Evolutionary conservation across 306 rosid species (phyloP), one percentile per base, ranked within the genome.

Genomic region (Lithocarpus polystachyus): DNA sequence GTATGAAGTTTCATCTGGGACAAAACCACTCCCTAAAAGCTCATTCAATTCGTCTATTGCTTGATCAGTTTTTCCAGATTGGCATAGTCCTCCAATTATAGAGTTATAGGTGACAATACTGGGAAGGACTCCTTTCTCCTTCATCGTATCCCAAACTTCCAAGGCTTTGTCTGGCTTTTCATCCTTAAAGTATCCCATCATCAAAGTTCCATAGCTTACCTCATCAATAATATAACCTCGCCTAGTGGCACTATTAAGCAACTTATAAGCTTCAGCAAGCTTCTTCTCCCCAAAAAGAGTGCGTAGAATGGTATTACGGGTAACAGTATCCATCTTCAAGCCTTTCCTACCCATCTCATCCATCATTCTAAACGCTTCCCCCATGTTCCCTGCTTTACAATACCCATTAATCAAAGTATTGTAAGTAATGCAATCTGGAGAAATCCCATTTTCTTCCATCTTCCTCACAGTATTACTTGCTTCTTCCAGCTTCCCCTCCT

Each of bases 201-300:
- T 91, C 57, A 92, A 86, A 78, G 93, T 91, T 80, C 97, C 99
- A 83, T 91, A 94, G 33, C 90, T 92, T 59, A 92, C 93, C 86
- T 89, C 95, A 65, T 94, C 89, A 79, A 92, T 81, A 79, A 91
- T 82, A 87, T 94, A 94, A 75, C 99, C 99, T 70, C 92, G 86
- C 87, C 81, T 90, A 74, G 68, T 56, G 1, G 95, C 90, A 72
- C 74, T 86, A 68, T 59, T 69, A 56, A 80, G 72, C 73, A 94
- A 84, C 60, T 83, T 51, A 28, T 89, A 84, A 4, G 99, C 99
- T 80, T 89, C 88, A 13, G 85, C 89, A 28, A 86, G 88, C 89
- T 89, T 89, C 83, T 89, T 89, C 84, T 89, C 93, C 75, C 35
- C 31, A 52, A 95, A 92, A 68, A 91, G 75, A 56, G 89, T 70